Percentiles rank a stretch among this genome's conserved stretches.
These are phyloP conservation scores for Amylostereum areolatum DNA, from an alignment of 1,284 basidiomycete genomes.

Conservation along the genomic window DNA sequence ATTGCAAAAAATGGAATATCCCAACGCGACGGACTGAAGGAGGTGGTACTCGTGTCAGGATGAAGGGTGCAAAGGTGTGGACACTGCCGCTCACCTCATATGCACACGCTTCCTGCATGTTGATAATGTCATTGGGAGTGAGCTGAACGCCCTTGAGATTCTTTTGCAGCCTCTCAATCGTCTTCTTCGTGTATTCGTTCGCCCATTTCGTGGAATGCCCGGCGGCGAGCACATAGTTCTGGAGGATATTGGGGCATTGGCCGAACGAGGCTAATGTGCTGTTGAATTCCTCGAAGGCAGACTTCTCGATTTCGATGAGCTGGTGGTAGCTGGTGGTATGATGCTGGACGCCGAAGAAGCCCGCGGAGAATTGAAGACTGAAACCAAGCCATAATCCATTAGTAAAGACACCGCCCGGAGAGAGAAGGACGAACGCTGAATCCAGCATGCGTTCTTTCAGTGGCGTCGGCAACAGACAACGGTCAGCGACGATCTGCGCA, in stretches of 20 bases:
- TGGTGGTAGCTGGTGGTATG: constrained; percentile 41
- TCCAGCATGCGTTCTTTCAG: constrained; percentile 40
- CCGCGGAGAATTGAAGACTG: constrained; percentile 51
- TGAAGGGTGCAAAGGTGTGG: constrained; percentile 9
- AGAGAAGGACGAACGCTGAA: constrained; percentile 36
- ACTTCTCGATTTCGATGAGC: constrained; percentile 46
- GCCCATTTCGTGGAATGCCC: constrained; percentile 38
- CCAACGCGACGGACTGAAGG: constrained; percentile 55
- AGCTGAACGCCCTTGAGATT: constrained; percentile 46
- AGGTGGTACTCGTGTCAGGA: no score
- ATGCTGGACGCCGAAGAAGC: constrained; percentile 53
- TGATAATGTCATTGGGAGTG: constrained; percentile 35
- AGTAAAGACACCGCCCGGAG: neutral
- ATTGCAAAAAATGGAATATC: constrained; percentile 45
- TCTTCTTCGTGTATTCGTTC: constrained; percentile 44
- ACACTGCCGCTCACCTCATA: constrained; percentile 50
- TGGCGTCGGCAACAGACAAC: neutral
- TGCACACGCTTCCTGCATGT: constrained; percentile 49
- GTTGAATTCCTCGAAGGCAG: constrained; percentile 47
- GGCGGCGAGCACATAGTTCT: constrained; percentile 25
- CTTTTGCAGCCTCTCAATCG: constrained; percentile 40
- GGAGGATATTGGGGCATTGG: constrained; percentile 37
- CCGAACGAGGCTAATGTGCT: constrained; percentile 52
- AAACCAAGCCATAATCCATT: neutral
- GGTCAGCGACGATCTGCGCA: no score